Base-by-base conservation (phyloP, 768 basidiomycete genomes). In the Paxillus rubicundulus region DNA sequence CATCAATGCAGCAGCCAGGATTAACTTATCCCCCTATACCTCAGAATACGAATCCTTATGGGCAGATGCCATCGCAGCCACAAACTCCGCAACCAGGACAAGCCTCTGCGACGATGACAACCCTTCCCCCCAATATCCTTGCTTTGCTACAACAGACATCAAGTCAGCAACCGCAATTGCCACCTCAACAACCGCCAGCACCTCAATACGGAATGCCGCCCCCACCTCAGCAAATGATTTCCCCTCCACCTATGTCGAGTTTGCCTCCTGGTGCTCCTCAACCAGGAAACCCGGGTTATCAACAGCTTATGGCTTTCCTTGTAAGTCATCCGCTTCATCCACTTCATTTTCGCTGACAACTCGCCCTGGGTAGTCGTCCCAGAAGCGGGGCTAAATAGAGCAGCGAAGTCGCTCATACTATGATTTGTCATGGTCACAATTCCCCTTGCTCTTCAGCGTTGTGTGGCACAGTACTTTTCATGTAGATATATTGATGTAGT, bases 291-390 rank as follows among this genome's bases (percentile, higher is more conserved):
- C 69, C 70, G 0, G 74, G 72, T 44, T 86, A 84, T 58, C 82
- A 84, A 58, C 82, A 86, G 59, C 67, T 88, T 40, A 85, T 89
- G 82, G 79, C 81, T 16, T 88, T 82, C 61, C 72, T 86, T 56
- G 86, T 87, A 54, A 70, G 82, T 67, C 13, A 45, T n/a, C 17
- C 3, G 13, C 36, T 14, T 50, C 5, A n/a, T 12, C 2, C 34
- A 1, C 9, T 46, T 20, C n/a, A 7, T 20, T 8, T 1, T 30
- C 5, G 27, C 28, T 64, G 28, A 57, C 21, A 16, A 8, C 24
- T 5, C 24, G 38, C 33, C 7, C 1, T 9, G 14, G 24, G n/a
- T 24, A 68, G 64, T 63, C 67, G 6, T 53, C 66, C 14, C 67
- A 68, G 54, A 68, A 68, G 50, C 64, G 67, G 53, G 47, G 60